Evolutionary conservation across 1,284 basidiomycete genomes (phyloP), one percentile per base, ranked within the genome.

Genomic region (Laetiporus sulphureus): DNA sequence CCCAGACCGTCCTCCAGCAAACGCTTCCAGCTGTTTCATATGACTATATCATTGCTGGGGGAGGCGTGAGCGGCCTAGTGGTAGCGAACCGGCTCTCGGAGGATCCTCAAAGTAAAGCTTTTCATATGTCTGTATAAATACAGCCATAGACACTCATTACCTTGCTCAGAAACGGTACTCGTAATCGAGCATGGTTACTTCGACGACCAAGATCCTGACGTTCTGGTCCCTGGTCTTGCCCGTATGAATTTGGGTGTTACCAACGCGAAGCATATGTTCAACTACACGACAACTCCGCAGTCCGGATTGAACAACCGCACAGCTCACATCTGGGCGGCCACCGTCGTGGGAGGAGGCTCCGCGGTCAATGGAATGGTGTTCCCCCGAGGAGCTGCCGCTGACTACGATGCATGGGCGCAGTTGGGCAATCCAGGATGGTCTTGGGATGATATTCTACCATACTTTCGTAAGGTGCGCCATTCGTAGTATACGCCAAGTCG

Each of bases 321-420:
- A 8, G 11, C 34, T 20, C 16, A 12, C 16, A 36, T 36, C 11
- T 36, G 34, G 34, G 34, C 34, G 8, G 34, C 34, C 10, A 23
- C 11, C 15, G 34, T 21, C 8, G 34, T 36, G 12, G 21, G 34
- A 20, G 34, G 34, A 19, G 34, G 34, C 34, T 36, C 34, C 10
- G 10, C 34, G 15, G 34, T 36, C 18, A 36, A 36, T 21, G 34
- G 34, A 5, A 36, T 36, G 34, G 34, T 36, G 7, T 36, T 36
- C 19, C 34, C 34, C 15, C 34, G 21, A 5, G 34, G 34, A 5
- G 21, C 12, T 12, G 34, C 34, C 5, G 34, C 22, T 5, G 34
- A 36, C 15, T 36, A 36, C 34, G 21, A 36, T 36, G 34, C 34
- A 19, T 36, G 34, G 34, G 34, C 18, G 21, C 5, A 5, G 34